Evolutionary conservation across 495 filamentous ascomycete species (phyloP).

Genomic region (Penicillium herquei): DNA sequence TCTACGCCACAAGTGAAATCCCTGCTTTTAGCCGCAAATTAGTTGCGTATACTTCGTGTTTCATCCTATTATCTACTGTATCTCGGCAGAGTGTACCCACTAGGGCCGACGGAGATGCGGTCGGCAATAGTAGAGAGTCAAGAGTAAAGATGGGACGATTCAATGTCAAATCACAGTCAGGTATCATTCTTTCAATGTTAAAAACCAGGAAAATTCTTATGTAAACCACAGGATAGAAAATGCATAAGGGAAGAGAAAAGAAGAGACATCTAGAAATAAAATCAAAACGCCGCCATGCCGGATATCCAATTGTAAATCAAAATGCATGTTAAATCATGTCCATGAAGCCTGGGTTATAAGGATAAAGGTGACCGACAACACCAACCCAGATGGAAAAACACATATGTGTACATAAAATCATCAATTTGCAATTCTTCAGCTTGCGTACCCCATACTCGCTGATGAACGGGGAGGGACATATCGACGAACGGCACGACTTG

Average conservation of each 20-base stretch:
- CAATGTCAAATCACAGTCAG: neutral
- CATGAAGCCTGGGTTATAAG: constrained; percentile 5
- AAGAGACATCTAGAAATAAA: neutral
- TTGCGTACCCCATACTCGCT: constrained; percentile 34
- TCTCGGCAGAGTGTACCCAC: no score
- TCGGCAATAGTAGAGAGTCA: neutral
- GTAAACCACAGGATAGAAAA: constrained; percentile 9
- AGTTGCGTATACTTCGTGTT: no score
- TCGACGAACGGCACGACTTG: constrained; percentile 27
- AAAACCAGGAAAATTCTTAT: neutral
- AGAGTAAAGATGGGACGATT: no score
- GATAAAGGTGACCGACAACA: constrained; percentile 1
- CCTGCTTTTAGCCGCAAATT: no score
- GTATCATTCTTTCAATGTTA: neutral
- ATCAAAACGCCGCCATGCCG: constrained; percentile 17
- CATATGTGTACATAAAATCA: constrained; percentile 20
- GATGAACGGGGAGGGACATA: constrained; percentile 23
- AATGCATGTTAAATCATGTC: constrained; percentile 15
- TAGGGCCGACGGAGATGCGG: no score
- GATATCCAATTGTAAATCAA: constrained; percentile 16
- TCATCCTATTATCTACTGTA: no score
- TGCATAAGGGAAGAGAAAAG: neutral
- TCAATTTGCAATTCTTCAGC: constrained; percentile 15
- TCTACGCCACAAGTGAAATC: no score
- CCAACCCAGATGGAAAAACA: constrained; percentile 1